Evolutionary conservation across 2,329 filamentous ascomycete genomes (phyloP).

Genomic region (Fusarium coicis): DNA sequence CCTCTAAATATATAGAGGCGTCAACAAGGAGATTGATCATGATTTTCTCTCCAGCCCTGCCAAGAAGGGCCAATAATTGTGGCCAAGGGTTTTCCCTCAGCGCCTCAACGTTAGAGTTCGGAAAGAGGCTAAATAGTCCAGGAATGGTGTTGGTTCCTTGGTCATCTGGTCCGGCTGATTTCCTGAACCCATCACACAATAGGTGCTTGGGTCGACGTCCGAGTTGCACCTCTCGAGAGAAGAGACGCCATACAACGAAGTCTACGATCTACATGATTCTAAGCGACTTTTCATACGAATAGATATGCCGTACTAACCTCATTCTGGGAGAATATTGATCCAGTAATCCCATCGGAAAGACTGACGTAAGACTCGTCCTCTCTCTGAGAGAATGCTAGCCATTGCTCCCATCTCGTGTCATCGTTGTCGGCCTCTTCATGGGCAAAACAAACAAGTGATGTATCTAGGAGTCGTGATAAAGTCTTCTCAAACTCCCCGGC

Average conservation of each 20-base stretch:
- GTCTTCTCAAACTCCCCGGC: conserved; percentile 50
- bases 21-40: conserved; percentile 83
- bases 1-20: conserved; percentile 76
- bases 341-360: conserved; percentile 58
- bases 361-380: conserved; percentile 68
- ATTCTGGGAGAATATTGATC: conserved; percentile 65
- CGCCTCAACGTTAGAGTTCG: conserved; percentile 75
- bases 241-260: conserved; percentile 81
- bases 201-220: conserved; percentile 73
- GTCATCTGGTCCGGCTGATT: conserved; percentile 49
- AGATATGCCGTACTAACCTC: conserved; percentile 61
- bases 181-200: conserved; percentile 85
- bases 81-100: conserved; percentile 81
- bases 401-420: conserved; percentile 63
- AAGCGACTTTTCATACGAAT: conserved; percentile 11
- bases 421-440: conserved; percentile 43
- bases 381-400: conserved; percentile 70
- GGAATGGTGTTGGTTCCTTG: conserved; percentile 62
- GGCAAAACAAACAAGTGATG: conserved; percentile 70
- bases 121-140: conserved; percentile 71
- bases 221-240: conserved; percentile 64
- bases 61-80: conserved; percentile 77
- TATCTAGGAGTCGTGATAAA: conserved; percentile 73
- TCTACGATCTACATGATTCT: conserved; percentile 72
- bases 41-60: conserved; percentile 77